Base-by-base conservation (phyloP, 257 asterid species). In the Primulina eburnea region DNA sequence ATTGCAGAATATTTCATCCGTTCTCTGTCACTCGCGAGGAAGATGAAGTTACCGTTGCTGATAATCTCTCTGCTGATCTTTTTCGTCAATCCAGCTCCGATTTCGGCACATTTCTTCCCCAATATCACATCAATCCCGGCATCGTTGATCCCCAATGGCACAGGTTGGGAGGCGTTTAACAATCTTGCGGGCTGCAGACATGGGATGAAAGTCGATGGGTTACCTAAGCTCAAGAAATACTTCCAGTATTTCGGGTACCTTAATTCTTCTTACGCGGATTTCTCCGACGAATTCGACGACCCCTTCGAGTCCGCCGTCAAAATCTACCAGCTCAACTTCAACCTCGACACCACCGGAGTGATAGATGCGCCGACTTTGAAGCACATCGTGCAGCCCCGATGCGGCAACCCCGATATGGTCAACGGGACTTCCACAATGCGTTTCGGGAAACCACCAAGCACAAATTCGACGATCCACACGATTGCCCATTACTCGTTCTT, bases 221-320 rank as follows among this genome's bases (percentile, higher is more conserved):
- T 92, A 12, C 59, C 80, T 10, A 78, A 72, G 21, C 74, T 92
- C 77, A 92, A 92, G 71, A 73, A 79, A 33, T 92, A 92, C 62
- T 87, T 89, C 71, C 90, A 85, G 28, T 74, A 59, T 2, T 92
- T 92, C 62, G 97, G 96, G 32, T 92, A 89, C 77, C 79, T 82
- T n/a, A 74, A 78, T 70, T n/a, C 55, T 0, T 69, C 88, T 2
- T 65, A 56, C 77, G n/a, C 65, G 0, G 73, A 86, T 70, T 86
- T 86, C 78, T 74, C 88, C 66, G 95, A 91, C 63, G 82, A 89
- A 3, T 91, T 86, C 71, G 97, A 89, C 74, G 87, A 78, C 2
- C 61, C 59, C 33, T 75, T 92, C 30, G 89, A 83, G 40, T 30
- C 69, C 35, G 96, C 97, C 38, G 65, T 91, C 64, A 86, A 72